Evolutionary conservation across 1,139 yeast species (phyloP).

Genomic region (Debaryomycetaceae sp.): DNA sequence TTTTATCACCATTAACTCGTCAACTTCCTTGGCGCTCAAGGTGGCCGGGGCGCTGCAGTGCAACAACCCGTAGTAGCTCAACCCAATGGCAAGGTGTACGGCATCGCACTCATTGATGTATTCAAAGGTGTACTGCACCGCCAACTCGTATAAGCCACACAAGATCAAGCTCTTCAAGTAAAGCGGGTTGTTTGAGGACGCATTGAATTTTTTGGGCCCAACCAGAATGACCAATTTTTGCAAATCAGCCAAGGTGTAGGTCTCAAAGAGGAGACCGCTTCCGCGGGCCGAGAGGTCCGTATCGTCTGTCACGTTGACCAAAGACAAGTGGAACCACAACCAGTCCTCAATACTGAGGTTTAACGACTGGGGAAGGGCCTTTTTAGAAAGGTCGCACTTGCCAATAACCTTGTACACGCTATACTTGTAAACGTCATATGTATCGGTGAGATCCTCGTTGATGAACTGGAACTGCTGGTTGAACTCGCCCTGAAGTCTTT

Average conservation of each 20-base stretch:
- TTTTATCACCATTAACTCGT: slow-evolving; percentile 27
- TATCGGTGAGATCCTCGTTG: slow-evolving; percentile 36
- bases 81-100: slow-evolving; percentile 82
- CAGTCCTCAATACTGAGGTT: slow-evolving; percentile 89
- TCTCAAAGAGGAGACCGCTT: slow-evolving; percentile 53
- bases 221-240: slow-evolving; percentile 67
- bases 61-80: slow-evolving; percentile 71
- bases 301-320: slow-evolving; percentile 53
- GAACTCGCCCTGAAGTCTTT: slow-evolving; percentile 74
- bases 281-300: not conserved
- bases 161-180: slow-evolving; percentile 74
- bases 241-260: slow-evolving; percentile 68
- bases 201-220: slow-evolving; percentile 71
- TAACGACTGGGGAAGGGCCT: slow-evolving; percentile 66
- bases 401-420: slow-evolving; percentile 91
- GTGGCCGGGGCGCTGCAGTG: slow-evolving; percentile 27
- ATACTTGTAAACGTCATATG: slow-evolving; percentile 82
- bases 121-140: slow-evolving; percentile 65
- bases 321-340: slow-evolving; percentile 88
- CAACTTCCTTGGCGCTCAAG: slow-evolving; percentile 21
- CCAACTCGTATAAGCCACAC: slow-evolving; percentile 79
- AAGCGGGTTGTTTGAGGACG: slow-evolving; percentile 61
- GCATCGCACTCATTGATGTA: slow-evolving; percentile 75
- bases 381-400: slow-evolving; percentile 77
- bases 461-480: slow-evolving; percentile 77